A percentile compares a stretch with the other conserved stretches of the same genome.
Evolutionary conservation across 2,329 filamentous ascomycete species (phyloP).

Genomic region (Penicillium sp.): DNA sequence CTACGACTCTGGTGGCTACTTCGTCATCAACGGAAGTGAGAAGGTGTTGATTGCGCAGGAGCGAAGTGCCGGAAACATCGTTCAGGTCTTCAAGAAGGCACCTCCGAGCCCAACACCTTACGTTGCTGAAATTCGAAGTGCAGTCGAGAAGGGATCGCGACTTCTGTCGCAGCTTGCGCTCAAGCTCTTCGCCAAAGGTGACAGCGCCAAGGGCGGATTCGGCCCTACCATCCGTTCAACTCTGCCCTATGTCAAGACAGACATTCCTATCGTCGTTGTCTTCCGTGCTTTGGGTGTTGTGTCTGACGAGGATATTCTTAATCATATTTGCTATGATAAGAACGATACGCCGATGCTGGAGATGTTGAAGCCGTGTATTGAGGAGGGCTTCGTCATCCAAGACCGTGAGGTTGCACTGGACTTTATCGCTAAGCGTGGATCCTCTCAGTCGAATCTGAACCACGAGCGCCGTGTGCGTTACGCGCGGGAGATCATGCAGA

Average conservation of each 20-base stretch:
- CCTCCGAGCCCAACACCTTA: conserved; percentile 88
- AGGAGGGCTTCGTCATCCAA: conserved; percentile 94
- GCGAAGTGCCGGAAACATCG: conserved; percentile 95
- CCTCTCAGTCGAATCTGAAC: conserved; percentile 66
- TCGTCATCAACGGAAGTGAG: conserved; percentile 98
- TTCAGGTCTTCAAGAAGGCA: conserved; percentile 98
- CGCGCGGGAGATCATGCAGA: conserved; percentile 91
- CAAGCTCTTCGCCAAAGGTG: conserved; percentile 84
- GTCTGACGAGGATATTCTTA: conserved; percentile 95
- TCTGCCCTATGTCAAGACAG: conserved; percentile 88
- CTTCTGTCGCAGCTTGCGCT: conserved; percentile 90
- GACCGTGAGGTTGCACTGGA: conserved; percentile 92
- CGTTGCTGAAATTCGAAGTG: conserved; percentile 92
- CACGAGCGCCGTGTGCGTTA: conserved; percentile 87
- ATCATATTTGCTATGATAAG: conserved; percentile 94
- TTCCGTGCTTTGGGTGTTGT: conserved; percentile 95
- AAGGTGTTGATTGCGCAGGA: conserved; percentile 98
- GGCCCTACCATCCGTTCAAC: conserved; percentile 88
- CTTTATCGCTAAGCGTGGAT: conserved; percentile 90
- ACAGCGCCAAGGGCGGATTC: conserved; percentile 72
- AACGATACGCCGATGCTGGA: conserved; percentile 97
- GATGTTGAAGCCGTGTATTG: conserved; percentile 94
- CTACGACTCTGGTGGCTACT: conserved; percentile 97
- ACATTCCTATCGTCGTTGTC: conserved; percentile 90
- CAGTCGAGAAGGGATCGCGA: conserved; percentile 91